These are phyloP conservation scores for Globisporangium cystogenes DNA, from an alignment of 352 stramenopile genomes.

Conservation along the genomic window DNA sequence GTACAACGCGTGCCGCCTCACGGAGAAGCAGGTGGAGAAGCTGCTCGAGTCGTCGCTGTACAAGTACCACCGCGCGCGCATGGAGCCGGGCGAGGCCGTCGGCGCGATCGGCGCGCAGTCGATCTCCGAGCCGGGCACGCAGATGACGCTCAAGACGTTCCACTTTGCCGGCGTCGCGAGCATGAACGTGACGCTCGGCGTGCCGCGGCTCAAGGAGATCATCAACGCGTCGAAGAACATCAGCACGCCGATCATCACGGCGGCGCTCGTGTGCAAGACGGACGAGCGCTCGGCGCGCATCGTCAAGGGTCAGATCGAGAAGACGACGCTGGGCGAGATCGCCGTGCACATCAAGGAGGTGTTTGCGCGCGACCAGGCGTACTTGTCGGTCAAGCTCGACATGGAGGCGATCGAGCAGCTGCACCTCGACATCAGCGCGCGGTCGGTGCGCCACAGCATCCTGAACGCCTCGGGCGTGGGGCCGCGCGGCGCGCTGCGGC, in stretches of 20 bases:
- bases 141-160: constrained; percentile 99
- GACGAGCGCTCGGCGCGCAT: constrained; percentile 97
- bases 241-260: constrained; percentile 99
- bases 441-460: constrained; percentile 90
- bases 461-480: constrained; percentile 77
- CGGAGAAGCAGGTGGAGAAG: constrained; percentile 65
- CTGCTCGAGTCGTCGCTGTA: constrained; percentile 73
- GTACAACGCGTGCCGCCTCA: constrained; percentile 92
- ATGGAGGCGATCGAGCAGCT: constrained; percentile 95
- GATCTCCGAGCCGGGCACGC: constrained; percentile 94
- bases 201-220: constrained; percentile 98
- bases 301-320: constrained; percentile 99
- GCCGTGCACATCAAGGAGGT: constrained; percentile 98
- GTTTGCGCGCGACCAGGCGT: constrained; percentile 91
- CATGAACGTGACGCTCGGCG: constrained; percentile 99
- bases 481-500: constrained; percentile 54
- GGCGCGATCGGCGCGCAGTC: constrained; percentile 96
- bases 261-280: constrained; percentile 93
- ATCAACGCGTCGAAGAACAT: constrained; percentile 97
- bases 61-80: constrained; percentile 84
- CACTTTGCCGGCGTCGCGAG: constrained; percentile 99
- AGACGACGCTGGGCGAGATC: constrained; percentile 97
- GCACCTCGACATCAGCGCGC: constrained; percentile 93
- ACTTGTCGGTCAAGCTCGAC: constrained; percentile 97
- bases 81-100: constrained; percentile 96